These are phyloP conservation scores for Moelleriella libera DNA, from an alignment of 2,329 filamentous ascomycete species.

Conservation along the genomic window DNA sequence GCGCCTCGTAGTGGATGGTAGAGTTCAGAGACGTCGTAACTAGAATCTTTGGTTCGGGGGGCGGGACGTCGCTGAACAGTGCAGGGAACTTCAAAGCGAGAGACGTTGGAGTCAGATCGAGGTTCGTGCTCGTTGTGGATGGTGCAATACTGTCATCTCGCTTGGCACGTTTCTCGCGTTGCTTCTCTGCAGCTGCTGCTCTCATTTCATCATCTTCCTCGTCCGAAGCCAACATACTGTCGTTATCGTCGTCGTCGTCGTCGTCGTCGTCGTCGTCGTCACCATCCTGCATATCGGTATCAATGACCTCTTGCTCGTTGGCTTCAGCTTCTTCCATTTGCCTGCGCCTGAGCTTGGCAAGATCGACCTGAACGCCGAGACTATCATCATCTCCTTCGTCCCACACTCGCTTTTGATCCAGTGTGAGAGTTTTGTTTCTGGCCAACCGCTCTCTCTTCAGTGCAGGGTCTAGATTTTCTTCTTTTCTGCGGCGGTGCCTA, in stretches of 20 bases:
- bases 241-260: constrained; percentile 43
- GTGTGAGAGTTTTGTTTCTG: constrained; percentile 64
- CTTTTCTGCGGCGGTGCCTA: constrained; percentile 65
- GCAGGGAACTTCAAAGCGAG: constrained; percentile 47
- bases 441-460: constrained; percentile 59
- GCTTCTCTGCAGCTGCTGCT: constrained; percentile 25
- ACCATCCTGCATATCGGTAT: constrained; percentile 25
- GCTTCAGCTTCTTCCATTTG: constrained; percentile 40
- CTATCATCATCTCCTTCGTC: constrained; percentile 58
- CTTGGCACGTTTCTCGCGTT: constrained; percentile 28
- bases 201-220: constrained; percentile 36
- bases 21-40: constrained; percentile 86
- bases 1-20: constrained; percentile 70
- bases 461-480: constrained; percentile 71
- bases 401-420: constrained; percentile 84
- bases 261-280: constrained; percentile 41
- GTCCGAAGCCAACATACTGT: constrained; percentile 68
- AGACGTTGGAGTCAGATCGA: constrained; percentile 47
- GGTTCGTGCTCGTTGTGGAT: constrained; percentile 48
- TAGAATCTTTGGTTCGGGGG: constrained; percentile 65
- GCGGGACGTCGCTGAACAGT: constrained; percentile 45
- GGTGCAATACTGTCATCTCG: constrained; percentile 38
- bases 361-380: constrained; percentile 39
- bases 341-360: constrained; percentile 43
- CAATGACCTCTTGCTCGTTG: constrained; percentile 31